Base-by-base conservation (phyloP, 2,329 filamentous ascomycete species). In the Alternaria dauci region DNA sequence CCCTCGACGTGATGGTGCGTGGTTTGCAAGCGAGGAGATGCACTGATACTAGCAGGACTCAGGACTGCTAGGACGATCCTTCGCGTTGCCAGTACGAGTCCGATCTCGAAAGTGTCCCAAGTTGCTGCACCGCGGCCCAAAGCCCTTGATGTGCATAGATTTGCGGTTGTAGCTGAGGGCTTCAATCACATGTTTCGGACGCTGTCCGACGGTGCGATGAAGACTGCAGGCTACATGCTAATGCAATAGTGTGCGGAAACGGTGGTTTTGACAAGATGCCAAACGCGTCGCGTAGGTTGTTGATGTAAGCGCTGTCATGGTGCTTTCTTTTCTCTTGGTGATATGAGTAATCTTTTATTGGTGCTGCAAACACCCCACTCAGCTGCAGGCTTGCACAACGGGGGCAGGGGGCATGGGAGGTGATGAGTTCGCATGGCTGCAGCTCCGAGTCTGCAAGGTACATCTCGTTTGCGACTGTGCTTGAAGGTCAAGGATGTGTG, bases 381-480 rank as follows among this genome's bases (percentile, higher is more conserved):
- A 16, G 58, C 46, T 32, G 38, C 52, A 50, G 32, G 52, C 59
- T 39, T 52, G 38, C 34, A 55, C 56, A 47, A 53, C 50, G 52
- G 59, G 36, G 38, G 48, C 55, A 63, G 52, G 59, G 62, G 43
- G 57, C 44, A 44, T 26, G 38, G 26, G 52, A 56, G 30, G 50
- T 50, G 56, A 55, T 28, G 36, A 39, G 53, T 52, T 52, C 52
- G 64, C 64, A 57, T 65, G 56, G 58, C 41, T 52, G 47, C 61
- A 61, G 48, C 25, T 57, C 39, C 43, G 34, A 50, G 53, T 42
- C 55, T 59, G 62, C 68, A 68, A 67, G 63, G 65, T 54, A 55
- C 55, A 53, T 46, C 53, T 58, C 52, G 48, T 56, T 63, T 62
- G 53, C 52, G 48, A 52, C 34, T 52, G 55, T 54, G 52, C 57